Base-by-base conservation (phyloP, 495 filamentous ascomycete genomes). In the Lentithecium fluviatile region DNA sequence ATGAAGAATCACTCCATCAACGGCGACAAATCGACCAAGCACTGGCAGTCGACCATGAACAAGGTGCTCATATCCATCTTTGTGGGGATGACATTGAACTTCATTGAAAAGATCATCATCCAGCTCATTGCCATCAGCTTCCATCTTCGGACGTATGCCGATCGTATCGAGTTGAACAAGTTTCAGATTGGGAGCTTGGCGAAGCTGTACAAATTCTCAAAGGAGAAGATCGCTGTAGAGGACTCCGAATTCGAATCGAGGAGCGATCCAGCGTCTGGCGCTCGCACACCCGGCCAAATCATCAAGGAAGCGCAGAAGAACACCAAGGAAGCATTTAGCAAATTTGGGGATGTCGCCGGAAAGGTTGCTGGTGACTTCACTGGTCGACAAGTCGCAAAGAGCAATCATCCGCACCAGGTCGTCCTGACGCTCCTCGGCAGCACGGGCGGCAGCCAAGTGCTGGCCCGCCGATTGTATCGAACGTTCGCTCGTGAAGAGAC, bases 321-420 rank as follows among this genome's bases (percentile, higher is more conserved):
- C 59, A 90, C 91, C 17, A 83, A 84, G 38, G 83, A 86, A 24
- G 89, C 82, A 0, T 80, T 90, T 68, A 85, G 80, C 65, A 92
- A 85, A 70, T 86, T 96, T 58, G 90, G 91, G n/a, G 88, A 93
- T 69, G 82, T 91, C 8, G 89, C 92, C 10, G 91, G 86, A 11
- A 91, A 90, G 47, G 85, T 97, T 45, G 93, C 92, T n/a, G 91
- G 91, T 12, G 93, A 98, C 71, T 93, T 98, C 66, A 96, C 92
- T 1, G 93, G 94, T 13, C 85, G 83, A 40, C 79, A 83, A 61
- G 80, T 88, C n/a, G 82, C 79, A 17, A 81, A 83, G 45, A 90
- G 87, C 74, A 87, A 77, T 34, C 90, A 96, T 66, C 91, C 94
- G 11, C 83, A 90, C 52, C 91, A 93, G 73, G 90, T 97, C 40